Base-by-base conservation (phyloP, 768 basidiomycete species). In the Mycena amicta region DNA sequence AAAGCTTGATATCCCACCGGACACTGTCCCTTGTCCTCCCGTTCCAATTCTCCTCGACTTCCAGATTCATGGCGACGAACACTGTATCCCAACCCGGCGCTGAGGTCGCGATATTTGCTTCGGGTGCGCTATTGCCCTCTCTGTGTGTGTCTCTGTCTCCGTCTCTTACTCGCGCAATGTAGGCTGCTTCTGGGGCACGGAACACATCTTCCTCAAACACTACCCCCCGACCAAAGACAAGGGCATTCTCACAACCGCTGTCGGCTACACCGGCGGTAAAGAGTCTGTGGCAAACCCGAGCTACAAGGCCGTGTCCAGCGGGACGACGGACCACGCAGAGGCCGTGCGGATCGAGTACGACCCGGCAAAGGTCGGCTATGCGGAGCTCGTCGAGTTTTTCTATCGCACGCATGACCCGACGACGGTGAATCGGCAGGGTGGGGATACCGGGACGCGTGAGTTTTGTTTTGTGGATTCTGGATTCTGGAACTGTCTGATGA, bases 401-500 rank as follows among this genome's bases (percentile, higher is more conserved):
- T 90, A 88, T 68, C 78, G 90, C 53, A 86, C 86, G 4, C 89
- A 92, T 63, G 90, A 92, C 60, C 87, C 90, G 0, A 90, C 88
- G 26, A 85, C 86, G 0, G 67, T 76, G 55, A 82, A 90, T 71
- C 70, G 77, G 22, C 88, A 90, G 68, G 88, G 89, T 5, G 74
- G 65, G 1, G 88, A 90, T 63, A 65, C 63, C 2, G 89, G 89
- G 26, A 82, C 82, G 27, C 88, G 87, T 89, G 65, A 52, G 82
- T 77, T 1, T 8, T 37, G 29, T 25, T 27, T n/a, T 25, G 27
- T 37, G 58, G n/a, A 61, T 20, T 22, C 13, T 40, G 29, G 4
- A 33, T 37, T 6, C 28, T 12, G 2, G 13, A 12, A n/a, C n/a
- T n/a, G n/a, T n/a, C n/a, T n/a, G n/a, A n/a, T n/a, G n/a, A n/a